These are phyloP conservation scores for Venturia aucupariae DNA, from an alignment of 2,329 filamentous ascomycete genomes.

Conservation along the genomic window DNA sequence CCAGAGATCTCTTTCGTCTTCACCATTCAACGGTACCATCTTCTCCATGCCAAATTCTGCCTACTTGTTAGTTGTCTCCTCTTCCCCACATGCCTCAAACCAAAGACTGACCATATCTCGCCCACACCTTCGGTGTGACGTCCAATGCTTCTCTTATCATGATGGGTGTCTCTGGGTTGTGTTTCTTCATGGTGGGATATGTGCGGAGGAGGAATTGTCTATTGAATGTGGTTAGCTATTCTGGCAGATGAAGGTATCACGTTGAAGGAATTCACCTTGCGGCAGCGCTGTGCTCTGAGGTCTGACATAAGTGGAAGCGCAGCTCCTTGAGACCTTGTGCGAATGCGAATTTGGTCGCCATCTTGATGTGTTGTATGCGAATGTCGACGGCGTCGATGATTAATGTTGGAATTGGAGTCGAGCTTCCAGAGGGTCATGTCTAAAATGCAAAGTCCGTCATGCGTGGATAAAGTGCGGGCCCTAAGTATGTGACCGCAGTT, in stretches of 20 bases:
- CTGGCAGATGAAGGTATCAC: background rate
- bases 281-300: conserved; percentile 78
- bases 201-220: conserved; percentile 85
- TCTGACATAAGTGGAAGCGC: conserved; percentile 95
- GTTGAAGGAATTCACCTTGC: conserved; percentile 54
- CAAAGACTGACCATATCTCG: conserved; percentile 68
- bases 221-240: conserved; percentile 13
- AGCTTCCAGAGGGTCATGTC: too few species aligned
- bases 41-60: conserved; percentile 60
- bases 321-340: conserved; percentile 83
- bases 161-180: conserved; percentile 90
- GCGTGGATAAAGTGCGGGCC: too few species aligned
- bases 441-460: too few species aligned
- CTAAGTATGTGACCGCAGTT: too few species aligned
- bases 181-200: conserved; percentile 99
- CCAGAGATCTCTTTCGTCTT: conserved; percentile 16
- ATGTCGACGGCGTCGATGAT: too few species aligned
- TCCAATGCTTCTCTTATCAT: conserved; percentile 86
- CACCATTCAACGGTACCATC: conserved; percentile 53
- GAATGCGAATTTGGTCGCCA: conserved; percentile 93
- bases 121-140: conserved; percentile 77
- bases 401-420: too few species aligned
- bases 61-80: conserved; percentile 12
- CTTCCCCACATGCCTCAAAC: background rate
- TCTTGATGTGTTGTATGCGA: conserved; percentile 38